Conservation (phyloP, 176 grass and related monocot genomes). For the Carex scoparia region DNA sequence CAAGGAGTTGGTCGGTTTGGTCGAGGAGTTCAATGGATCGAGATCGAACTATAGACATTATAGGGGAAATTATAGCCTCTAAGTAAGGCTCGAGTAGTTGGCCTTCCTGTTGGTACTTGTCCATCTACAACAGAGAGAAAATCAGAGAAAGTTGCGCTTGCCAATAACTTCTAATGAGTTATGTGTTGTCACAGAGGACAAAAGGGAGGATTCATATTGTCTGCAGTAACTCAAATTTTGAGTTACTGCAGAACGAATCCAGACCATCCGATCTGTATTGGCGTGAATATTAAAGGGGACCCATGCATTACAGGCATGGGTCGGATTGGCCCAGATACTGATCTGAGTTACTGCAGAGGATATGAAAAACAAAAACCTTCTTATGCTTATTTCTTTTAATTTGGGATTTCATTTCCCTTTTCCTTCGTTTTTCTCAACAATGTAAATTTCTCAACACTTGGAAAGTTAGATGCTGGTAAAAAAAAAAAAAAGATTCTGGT, state of each 20-base stretch:
- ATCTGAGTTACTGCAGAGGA: too few species aligned
- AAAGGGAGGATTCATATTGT: not conserved
- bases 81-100: conserved; percentile 94
- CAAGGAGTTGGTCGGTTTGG: conserved; percentile 40
- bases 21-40: conserved; percentile 51
- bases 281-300: too few species aligned
- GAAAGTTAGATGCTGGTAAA: not conserved
- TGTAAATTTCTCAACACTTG: not conserved
- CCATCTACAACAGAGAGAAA: conserved; percentile 54
- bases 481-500: not conserved
- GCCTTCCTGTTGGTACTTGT: conserved; percentile 96
- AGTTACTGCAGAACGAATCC: too few species aligned
- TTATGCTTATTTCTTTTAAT: not conserved
- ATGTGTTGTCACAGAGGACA: not conserved
- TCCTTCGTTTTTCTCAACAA: not conserved
- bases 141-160: not conserved
- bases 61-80: conserved; percentile 60
- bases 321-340: too few species aligned
- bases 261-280: too few species aligned
- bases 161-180: not conserved
- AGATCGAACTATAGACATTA: conserved; percentile 69
- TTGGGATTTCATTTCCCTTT: not conserved
- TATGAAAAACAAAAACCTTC: not conserved
- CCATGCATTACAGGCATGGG: too few species aligned
- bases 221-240: too few species aligned